Conservation (phyloP, 192 early-diverging fungal genomes). For the Backusella psychrophila region DNA sequence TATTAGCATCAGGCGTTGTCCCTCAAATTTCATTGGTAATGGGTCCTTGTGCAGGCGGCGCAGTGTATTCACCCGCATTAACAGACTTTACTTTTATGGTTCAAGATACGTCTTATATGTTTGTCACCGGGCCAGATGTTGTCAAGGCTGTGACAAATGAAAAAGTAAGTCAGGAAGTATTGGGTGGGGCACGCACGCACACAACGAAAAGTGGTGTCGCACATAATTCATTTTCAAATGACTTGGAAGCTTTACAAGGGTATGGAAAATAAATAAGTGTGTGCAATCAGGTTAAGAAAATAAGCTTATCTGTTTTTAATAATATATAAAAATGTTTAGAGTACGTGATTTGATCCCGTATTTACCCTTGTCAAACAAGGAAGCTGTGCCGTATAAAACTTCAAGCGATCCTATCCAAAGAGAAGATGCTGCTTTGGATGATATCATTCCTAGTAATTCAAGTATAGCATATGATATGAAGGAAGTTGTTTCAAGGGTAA, state of each 20-base stretch:
- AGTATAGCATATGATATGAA: conserved; percentile 95
- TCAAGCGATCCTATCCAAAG: conserved; percentile 67
- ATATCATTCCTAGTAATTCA: conserved; percentile 87
- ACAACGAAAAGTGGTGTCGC: conserved; percentile 92
- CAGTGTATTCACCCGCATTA: conserved; percentile 95
- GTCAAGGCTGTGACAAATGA: conserved; percentile 97
- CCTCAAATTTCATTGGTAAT: conserved; percentile 96
- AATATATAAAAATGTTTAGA: conserved; percentile 19
- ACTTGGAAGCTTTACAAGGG: conserved; percentile 83
- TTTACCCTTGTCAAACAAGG: conserved; percentile 82
- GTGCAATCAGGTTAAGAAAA: no score
- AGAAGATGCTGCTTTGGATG: conserved; percentile 76
- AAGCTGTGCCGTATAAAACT: conserved; percentile 57
- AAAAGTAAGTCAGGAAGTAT: conserved; percentile 89
- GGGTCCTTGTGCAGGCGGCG: conserved; percentile 98
- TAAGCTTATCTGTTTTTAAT: background rate
- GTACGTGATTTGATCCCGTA: conserved; percentile 87
- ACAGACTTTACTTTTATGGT: conserved; percentile 99
- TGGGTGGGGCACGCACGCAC: conserved; percentile 90
- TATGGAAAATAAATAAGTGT: conserved; percentile 9
- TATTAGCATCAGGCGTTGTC: conserved; percentile 88
- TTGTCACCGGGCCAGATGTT: conserved; percentile 96
- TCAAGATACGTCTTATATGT: conserved; percentile 90
- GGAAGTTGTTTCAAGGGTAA: conserved; percentile 63
- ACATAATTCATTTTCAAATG: conserved; percentile 91